Percentiles rank a stretch among this genome's conserved stretches.
These are phyloP conservation scores for Cajanus cajan DNA, from an alignment of 306 rosid species.

Conservation along the genomic window DNA sequence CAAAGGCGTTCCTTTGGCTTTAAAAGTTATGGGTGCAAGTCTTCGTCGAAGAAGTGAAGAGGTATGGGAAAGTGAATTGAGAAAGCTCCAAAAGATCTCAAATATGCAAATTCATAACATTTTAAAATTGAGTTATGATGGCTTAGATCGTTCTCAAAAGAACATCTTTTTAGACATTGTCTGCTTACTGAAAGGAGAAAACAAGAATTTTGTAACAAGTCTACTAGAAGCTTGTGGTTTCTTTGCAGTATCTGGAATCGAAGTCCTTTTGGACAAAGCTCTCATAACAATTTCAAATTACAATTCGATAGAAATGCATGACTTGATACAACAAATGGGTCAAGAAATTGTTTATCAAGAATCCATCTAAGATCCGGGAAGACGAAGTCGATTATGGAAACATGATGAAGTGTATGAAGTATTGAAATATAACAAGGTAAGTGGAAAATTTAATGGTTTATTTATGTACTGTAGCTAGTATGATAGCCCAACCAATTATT, in stretches of 20 bases:
- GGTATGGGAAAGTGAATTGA: no score
- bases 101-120: no score
- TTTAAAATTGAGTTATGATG: no score
- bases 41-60: no score
- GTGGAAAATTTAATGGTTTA: background rate
- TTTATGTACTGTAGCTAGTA: background rate
- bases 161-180: background rate
- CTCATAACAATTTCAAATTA: background rate
- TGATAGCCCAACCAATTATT: background rate
- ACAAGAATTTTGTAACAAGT: no score
- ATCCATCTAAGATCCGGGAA: background rate
- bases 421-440: background rate
- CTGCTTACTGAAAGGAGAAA: background rate
- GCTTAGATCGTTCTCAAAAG: no score
- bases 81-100: no score
- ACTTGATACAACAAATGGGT: conserved; percentile 14
- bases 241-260: background rate
- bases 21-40: no score
- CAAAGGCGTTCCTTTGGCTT: no score
- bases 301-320: conserved; percentile 1
- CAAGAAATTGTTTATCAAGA: background rate
- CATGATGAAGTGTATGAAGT: background rate
- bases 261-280: background rate
- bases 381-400: conserved; percentile 21
- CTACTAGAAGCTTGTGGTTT: background rate